Base-by-base conservation (phyloP, 805 yeast genomes). In the Candida maesae region DNA sequence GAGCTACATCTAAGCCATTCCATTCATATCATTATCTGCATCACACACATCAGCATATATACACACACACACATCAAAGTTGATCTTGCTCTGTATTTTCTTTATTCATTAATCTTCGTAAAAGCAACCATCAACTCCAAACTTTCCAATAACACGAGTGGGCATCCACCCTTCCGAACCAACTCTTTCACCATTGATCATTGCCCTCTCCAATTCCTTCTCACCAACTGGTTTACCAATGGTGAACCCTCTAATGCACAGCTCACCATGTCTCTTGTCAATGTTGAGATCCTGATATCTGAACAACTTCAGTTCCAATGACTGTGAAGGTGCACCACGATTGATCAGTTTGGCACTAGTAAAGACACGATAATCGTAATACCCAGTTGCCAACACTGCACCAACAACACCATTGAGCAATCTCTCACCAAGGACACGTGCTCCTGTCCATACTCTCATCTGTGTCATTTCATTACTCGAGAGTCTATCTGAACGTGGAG, bases 101-200 rank as follows among this genome's bases (percentile, higher is more conserved):
- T n/a, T n/a, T n/a, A n/a, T n/a, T n/a, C n/a, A 20, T 37, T 56
- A 58, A 35, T 56, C 64, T 50, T 68, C 70, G 56, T 83, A 84
- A 44, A 84, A 70, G 55, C 90, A 82, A 2, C 90, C 90, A 59
- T 84, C 91, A 21, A 60, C 65, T 12, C 88, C 90, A 71, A 81
- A 81, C 27, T 67, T 66, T 0, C 87, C 89, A 26, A 49, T 53
- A 0, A 79, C 63, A 6, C 73, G 73, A 4, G 74, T 65, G 60
- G 73, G 73, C 67, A 67, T 63, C 73, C 73, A 68, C 16, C 75
- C 73, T 46, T 73, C 78, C 7, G 74, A 68, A n/a, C 72, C 73
- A 3, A 56, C 51, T 15, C 53, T 41, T 18, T 64, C 64, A 6
- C 66, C 64, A 17, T 56, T 35, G 4, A 50, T 35, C 9, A 58